Evolutionary conservation across 1,139 yeast species (phyloP).

Genomic region (Candida sp.): DNA sequence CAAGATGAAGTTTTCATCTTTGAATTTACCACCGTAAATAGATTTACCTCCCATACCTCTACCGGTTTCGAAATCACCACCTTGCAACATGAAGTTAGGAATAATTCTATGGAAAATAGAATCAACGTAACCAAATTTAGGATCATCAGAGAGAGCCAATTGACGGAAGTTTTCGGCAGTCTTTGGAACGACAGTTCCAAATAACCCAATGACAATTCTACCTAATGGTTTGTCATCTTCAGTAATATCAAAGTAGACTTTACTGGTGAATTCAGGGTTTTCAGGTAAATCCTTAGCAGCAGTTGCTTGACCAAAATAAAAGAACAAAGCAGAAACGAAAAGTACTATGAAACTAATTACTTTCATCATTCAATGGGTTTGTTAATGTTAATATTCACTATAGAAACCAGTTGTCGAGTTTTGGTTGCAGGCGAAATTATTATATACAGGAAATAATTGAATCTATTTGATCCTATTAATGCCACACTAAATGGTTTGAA

Average conservation of each 20-base stretch:
- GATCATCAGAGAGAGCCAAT: conserved; percentile 59
- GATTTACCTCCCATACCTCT: conserved; percentile 61
- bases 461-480: no score
- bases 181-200: conserved; percentile 63
- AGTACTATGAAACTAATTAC: conserved; percentile 14
- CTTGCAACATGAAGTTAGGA: conserved; percentile 58
- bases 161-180: conserved; percentile 58
- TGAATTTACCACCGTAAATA: conserved; percentile 54
- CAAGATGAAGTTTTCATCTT: conserved; percentile 53
- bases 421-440: not conserved
- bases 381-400: not conserved
- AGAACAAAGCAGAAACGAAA: conserved; percentile 16
- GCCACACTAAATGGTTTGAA: no score
- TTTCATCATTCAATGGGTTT: conserved; percentile 20
- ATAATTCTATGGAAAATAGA: conserved; percentile 58
- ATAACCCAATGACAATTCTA: conserved; percentile 65
- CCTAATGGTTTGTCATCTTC: conserved; percentile 76
- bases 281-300: conserved; percentile 29
- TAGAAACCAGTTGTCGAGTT: not conserved
- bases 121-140: conserved; percentile 47
- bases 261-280: conserved; percentile 63
- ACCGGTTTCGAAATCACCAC: conserved; percentile 61
- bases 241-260: conserved; percentile 82
- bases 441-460: not conserved
- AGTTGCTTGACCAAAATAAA: conserved; percentile 16